Conservation (phyloP, 768 basidiomycete genomes). For the Mycena galericulata region DNA sequence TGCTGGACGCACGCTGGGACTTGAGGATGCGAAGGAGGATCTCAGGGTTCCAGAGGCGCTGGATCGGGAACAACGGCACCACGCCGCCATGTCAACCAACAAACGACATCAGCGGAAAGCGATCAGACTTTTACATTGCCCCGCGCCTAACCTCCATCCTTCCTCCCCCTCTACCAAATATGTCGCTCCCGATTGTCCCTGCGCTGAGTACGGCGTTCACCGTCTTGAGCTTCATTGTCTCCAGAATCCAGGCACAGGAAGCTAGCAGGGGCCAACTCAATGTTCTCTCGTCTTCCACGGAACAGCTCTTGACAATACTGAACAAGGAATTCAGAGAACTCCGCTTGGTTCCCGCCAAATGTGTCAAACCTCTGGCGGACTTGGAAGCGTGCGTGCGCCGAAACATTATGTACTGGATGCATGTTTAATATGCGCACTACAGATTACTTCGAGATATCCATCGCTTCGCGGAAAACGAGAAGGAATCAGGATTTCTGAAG, state of each 20-base stretch:
- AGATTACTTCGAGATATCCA: slow-evolving; percentile 7
- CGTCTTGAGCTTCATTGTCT: background rate
- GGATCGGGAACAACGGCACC: background rate
- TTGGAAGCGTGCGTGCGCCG: background rate
- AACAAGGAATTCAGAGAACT: background rate
- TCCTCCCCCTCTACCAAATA: background rate
- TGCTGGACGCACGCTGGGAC: background rate
- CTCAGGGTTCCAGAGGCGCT: no score
- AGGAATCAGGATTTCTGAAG: background rate
- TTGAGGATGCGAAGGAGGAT: background rate
- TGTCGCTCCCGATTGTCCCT: background rate
- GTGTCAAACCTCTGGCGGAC: no score
- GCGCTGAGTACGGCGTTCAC: background rate
- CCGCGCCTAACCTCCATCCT: no score
- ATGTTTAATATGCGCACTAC: background rate
- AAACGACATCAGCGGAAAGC: background rate
- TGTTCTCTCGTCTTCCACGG: background rate
- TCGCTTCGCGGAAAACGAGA: background rate
- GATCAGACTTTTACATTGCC: background rate
- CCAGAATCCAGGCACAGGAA: background rate
- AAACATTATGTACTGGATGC: background rate
- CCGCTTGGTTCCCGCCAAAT: background rate
- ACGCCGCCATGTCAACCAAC: background rate
- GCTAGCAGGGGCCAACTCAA: background rate
- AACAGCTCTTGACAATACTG: background rate